phyloP scores from a whole-genome alignment of 306 rosid genomes.

The Astragalus glycyphyllos region DNA sequence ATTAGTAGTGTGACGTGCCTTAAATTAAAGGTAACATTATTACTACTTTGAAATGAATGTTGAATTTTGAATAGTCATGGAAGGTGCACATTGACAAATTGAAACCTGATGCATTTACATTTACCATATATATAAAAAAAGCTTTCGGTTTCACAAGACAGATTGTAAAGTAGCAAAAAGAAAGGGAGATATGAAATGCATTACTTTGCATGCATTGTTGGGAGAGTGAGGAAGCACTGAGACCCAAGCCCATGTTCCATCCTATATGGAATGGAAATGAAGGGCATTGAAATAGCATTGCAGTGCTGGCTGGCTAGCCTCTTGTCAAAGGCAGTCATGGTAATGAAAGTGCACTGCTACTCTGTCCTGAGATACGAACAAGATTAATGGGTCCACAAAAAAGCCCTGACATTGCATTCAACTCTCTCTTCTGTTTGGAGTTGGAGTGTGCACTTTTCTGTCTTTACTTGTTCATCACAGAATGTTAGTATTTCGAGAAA shows the following conservation, averaged over 20 bases:
- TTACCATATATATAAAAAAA: neutral
- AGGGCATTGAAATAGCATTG: conserved; percentile 37
- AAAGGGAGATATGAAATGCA: neutral
- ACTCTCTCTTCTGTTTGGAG: conserved; percentile 41
- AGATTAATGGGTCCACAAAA: conserved; percentile 45
- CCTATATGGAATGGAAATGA: neutral
- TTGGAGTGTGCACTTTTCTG: conserved; percentile 51
- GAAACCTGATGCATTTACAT: conserved; percentile 25
- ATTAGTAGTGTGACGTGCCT: conserved; percentile 20
- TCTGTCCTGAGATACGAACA: conserved; percentile 35
- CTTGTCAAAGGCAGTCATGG: conserved; percentile 21
- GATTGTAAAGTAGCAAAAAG: conserved; percentile 23
- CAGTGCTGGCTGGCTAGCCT: conserved; percentile 2
- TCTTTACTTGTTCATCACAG: conserved; percentile 20
- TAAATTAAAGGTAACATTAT: conserved; percentile 30
- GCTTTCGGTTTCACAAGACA: neutral
- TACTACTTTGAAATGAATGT: conserved; percentile 21
- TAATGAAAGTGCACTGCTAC: conserved; percentile 24
- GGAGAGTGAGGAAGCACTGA: conserved; percentile 43
- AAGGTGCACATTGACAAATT: conserved; percentile 34
- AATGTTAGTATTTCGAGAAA: conserved; percentile 43
- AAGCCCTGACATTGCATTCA: conserved; percentile 52
- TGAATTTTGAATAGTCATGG: conserved; percentile 14
- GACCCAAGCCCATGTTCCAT: conserved; percentile 42
- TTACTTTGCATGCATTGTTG: conserved; percentile 41